These are phyloP conservation scores for Ophiostoma pallidulum DNA, from an alignment of 2,329 filamentous ascomycete species.

Conservation along the genomic window DNA sequence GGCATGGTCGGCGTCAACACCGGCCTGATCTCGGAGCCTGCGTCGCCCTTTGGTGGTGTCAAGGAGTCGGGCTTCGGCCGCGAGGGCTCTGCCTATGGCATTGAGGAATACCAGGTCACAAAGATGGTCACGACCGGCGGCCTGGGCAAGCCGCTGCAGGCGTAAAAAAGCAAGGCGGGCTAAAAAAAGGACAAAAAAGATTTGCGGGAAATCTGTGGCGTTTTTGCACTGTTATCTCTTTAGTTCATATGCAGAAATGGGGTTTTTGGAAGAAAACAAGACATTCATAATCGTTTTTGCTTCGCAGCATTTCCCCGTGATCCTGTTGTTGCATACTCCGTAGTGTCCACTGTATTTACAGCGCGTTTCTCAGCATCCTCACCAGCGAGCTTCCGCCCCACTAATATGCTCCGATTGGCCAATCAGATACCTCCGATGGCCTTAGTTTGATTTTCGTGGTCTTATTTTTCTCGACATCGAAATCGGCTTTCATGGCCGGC, in stretches of 20 bases:
- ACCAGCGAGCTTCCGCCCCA: not conserved
- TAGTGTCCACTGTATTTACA: not conserved
- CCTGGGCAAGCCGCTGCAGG: constrained; percentile 46
- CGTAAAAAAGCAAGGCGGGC: not conserved
- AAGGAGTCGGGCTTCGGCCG: constrained; percentile 75
- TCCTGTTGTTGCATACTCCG: too few relatives aligned
- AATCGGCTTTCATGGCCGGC: not conserved
- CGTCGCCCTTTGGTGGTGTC: constrained; percentile 64
- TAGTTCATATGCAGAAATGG: not conserved
- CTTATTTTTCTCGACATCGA: constrained; percentile 5
- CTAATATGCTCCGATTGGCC: not conserved
- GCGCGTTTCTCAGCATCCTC: too few relatives aligned
- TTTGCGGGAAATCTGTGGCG: not conserved
- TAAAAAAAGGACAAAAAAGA: not conserved
- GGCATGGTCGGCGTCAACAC: constrained; percentile 86
- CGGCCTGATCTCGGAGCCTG: constrained; percentile 51
- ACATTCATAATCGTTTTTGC: too few relatives aligned
- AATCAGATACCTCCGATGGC: not conserved
- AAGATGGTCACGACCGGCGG: constrained; percentile 56
- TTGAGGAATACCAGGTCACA: constrained; percentile 65
- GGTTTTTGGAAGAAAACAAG: too few relatives aligned
- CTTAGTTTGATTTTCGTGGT: constrained; percentile 8
- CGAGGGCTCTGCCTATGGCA: constrained; percentile 68
- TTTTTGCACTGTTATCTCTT: not conserved
- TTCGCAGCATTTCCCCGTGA: too few relatives aligned